A percentile compares a stretch with the other conserved stretches of the same genome.
phyloP scores from a whole-genome alignment of 2,329 filamentous ascomycete species.

The Talaromyces piceae region DNA sequence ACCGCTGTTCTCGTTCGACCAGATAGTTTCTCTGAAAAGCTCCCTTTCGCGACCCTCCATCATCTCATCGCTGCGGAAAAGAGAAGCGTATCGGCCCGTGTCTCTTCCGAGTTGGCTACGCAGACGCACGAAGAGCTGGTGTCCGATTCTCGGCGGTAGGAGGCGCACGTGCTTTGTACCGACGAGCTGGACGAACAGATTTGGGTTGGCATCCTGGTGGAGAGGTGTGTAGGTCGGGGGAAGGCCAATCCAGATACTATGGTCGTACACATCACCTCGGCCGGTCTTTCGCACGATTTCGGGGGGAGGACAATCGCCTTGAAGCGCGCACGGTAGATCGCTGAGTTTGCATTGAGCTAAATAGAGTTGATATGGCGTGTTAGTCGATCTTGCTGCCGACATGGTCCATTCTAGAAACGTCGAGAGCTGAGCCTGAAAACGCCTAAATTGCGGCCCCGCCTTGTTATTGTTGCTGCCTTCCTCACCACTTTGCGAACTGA shows the following conservation, averaged over 20 bases:
- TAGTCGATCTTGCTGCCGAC: no score
- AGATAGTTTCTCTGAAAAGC: constrained; percentile 61
- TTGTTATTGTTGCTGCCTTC: background rate
- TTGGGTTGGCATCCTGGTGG: constrained; percentile 90
- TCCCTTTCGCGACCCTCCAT: constrained; percentile 71
- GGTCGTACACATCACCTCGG: constrained; percentile 76
- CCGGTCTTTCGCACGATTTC: constrained; percentile 55
- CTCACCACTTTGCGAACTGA: background rate
- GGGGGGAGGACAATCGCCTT: constrained; percentile 61
- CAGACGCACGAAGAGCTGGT: constrained; percentile 54
- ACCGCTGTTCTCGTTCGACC: constrained; percentile 39
- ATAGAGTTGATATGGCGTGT: no score
- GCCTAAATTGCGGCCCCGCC: constrained; percentile 32
- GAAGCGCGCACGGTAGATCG: constrained; percentile 58
- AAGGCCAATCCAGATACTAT: constrained; percentile 80
- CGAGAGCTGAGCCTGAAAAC: constrained; percentile 46
- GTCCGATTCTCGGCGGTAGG: constrained; percentile 57
- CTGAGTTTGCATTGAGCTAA: constrained; percentile 72
- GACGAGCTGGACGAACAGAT: constrained; percentile 78
- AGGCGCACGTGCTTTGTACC: constrained; percentile 68
- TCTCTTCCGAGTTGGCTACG: constrained; percentile 31
- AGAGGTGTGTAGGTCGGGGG: constrained; percentile 84
- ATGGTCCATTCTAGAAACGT: constrained; percentile 54
- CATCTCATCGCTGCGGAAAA: constrained; percentile 76
- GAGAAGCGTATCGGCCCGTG: constrained; percentile 29